Conservation (phyloP, 2,329 filamentous ascomycete species). For the Trichocomaceae sp. region DNA sequence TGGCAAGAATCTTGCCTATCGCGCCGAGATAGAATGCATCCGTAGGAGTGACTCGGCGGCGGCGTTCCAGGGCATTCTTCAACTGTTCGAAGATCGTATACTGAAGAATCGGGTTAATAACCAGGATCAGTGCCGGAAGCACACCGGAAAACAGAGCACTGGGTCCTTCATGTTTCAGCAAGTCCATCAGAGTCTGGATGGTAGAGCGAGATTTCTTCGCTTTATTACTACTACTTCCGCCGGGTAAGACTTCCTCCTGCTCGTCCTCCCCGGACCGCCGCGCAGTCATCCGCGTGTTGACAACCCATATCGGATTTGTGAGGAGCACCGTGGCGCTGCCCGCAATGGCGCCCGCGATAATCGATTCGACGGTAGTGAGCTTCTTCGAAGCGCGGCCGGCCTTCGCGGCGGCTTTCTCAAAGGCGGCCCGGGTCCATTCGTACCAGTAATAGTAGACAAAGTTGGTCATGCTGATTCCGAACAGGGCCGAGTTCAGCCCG, state of each 20-base stretch:
- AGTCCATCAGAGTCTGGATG: conserved; percentile 68
- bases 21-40: conserved; percentile 89
- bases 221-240: conserved; percentile 2
- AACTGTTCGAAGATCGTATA: conserved; percentile 98
- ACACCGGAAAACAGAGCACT: conserved; percentile 85
- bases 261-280: conserved; percentile 56
- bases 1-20: conserved; percentile 88
- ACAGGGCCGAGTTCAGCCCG: conserved; percentile 86
- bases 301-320: conserved; percentile 98
- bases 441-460: conserved; percentile 99
- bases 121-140: conserved; percentile 82
- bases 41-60: conserved; percentile 68
- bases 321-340: conserved; percentile 90
- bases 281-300: conserved; percentile 97
- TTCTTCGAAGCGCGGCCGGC: conserved; percentile 69
- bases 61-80: conserved; percentile 81
- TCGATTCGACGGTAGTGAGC: conserved; percentile 85
- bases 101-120: conserved; percentile 97
- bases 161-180: conserved; percentile 78
- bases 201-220: conserved; percentile 60
- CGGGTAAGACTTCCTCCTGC: conserved; percentile 29
- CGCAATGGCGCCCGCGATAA: conserved; percentile 90
- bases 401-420: conserved; percentile 66
- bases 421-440: conserved; percentile 87
- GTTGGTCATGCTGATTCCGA: conserved; percentile 97